Base-by-base conservation (phyloP, 2,329 filamentous ascomycete genomes). In the Cladosporium austrohemisphaericum region DNA sequence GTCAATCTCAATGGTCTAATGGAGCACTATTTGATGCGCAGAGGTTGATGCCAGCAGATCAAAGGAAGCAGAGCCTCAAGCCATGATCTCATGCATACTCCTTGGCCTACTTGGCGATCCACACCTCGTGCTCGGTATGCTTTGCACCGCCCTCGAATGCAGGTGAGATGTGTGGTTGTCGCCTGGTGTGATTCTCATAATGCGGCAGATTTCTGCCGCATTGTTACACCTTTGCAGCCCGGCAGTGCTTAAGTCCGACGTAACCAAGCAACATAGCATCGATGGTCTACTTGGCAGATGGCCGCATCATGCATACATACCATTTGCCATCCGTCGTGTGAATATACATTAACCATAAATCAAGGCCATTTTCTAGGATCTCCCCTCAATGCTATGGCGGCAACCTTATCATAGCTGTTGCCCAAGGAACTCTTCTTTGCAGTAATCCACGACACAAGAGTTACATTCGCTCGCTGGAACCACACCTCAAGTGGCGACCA, bases 91-190 rank as follows among this genome's bases (percentile, higher is more conserved):
- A 46, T 46, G 43, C 32, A 46, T 46, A 18, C 16, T 26, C 23
- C 43, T 46, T 46, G 43, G 43, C 43, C 43, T 46, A 46, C 43
- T 46, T 46, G 43, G 43, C 43, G 32, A 36, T 46, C 43, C 43
- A 37, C 43, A 26, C 22, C 22, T 36, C 31, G 14, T 28, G 32
- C 43, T 46, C 43, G 14, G 31, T 46, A 36, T 46, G 32, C 31
- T 37, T 36, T 46, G 43, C 43, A 46, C 43, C 25, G 43, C 43
- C 32, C 28, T 31, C 22, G 13, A 14, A 13, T 32, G 28, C 41
- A 5, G 16, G 28, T 44, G 20, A 22, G 6, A n/a, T n/a, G n/a
- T n/a, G 28, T 25, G 11, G 26, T 23, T 14, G 19, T 16, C n/a
- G 11, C n/a, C n/a, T n/a, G n/a, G n/a, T n/a, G n/a, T n/a, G n/a